Percentiles rank a stretch among this genome's conserved stretches.
Evolutionary conservation across 169 alveolate genomes (phyloP).

Genomic region (Toxoplasma gondii): DNA sequence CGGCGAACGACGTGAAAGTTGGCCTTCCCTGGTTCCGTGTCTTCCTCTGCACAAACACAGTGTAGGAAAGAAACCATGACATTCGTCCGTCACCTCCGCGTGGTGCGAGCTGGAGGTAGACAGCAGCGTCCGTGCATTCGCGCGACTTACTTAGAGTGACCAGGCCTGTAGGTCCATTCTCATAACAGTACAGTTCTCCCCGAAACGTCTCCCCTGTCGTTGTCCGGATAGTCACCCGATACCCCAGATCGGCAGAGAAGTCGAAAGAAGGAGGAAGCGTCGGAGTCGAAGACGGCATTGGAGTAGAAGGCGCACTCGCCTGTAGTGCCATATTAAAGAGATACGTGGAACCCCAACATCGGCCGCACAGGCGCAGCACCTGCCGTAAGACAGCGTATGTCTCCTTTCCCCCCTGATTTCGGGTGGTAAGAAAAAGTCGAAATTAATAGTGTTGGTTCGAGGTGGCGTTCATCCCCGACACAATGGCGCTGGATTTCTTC

Average conservation of each 20-base stretch:
- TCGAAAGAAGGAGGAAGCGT: neutral
- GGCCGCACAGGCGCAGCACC: neutral
- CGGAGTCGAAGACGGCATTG: neutral
- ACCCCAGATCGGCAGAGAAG: constrained; percentile 11
- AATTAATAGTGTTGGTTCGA: too few species aligned
- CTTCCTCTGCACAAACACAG: neutral
- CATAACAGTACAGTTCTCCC: constrained; percentile 6
- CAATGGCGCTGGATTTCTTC: too few species aligned
- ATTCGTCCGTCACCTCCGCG: neutral
- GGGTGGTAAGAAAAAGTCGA: neutral
- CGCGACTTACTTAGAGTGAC: neutral
- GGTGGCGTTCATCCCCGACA: too few species aligned
- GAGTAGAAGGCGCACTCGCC: constrained; percentile 6
- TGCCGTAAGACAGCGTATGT: neutral
- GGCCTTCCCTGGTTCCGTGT: constrained; percentile 18
- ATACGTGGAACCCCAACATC: neutral
- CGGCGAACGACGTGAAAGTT: constrained; percentile 6
- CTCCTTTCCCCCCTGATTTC: neutral
- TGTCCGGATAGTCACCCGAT: neutral
- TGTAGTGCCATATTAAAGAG: neutral
- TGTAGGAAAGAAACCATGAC: neutral
- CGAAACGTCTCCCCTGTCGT: constrained; percentile 3
- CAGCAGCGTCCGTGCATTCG: neutral
- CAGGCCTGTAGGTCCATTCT: neutral
- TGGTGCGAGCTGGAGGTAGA: neutral